Evolutionary conservation across 192 early-diverging fungal species (phyloP).

Genomic region (Coemansia sp.): DNA sequence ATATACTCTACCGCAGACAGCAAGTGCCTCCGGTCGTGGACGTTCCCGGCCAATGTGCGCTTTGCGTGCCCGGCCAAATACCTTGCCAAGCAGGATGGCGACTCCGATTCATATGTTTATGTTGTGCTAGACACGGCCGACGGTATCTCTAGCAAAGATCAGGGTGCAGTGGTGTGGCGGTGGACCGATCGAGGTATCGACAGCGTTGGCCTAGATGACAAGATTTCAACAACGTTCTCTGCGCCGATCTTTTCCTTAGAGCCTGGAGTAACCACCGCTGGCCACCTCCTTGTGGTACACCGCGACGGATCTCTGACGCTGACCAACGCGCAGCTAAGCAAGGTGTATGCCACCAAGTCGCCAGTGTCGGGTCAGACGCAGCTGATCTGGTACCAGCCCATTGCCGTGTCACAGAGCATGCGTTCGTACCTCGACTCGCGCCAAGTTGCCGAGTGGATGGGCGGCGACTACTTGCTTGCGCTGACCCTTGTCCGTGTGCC

Average conservation of each 20-base stretch:
- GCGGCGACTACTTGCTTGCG: slow-evolving; percentile 29
- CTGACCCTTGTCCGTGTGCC: slow-evolving; percentile 20
- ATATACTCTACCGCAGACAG: slow-evolving; percentile 47
- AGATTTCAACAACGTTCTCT: slow-evolving; percentile 14
- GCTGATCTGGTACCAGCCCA: slow-evolving; percentile 45
- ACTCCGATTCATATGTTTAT: slow-evolving; percentile 32
- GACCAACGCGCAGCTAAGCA: slow-evolving; percentile 15
- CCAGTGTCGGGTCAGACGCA: slow-evolving; percentile 14
- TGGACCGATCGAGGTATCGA: slow-evolving; percentile 50
- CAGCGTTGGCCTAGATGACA: slow-evolving; percentile 50
- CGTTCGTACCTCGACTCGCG: slow-evolving; percentile 53
- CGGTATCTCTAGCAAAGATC: slow-evolving; percentile 8
- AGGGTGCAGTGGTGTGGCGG: slow-evolving; percentile 40
- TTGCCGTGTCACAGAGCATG: slow-evolving; percentile 51
- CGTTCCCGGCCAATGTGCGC: slow-evolving; percentile 45
- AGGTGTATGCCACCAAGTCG: slow-evolving; percentile 8
- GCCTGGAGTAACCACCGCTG: slow-evolving; percentile 28
- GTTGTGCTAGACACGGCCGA: slow-evolving; percentile 32
- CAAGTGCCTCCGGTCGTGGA: slow-evolving; percentile 54
- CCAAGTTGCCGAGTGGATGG: slow-evolving; percentile 49
- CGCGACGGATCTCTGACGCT: slow-evolving; percentile 36
- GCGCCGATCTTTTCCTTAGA: slow-evolving; percentile 35
- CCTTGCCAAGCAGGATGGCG: slow-evolving; percentile 11
- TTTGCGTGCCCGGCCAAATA: slow-evolving; percentile 54
- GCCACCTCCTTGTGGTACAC: slow-evolving; percentile 39